These are phyloP conservation scores for Capsicum rhomboideum DNA, from an alignment of 257 asterid species.

Conservation along the genomic window DNA sequence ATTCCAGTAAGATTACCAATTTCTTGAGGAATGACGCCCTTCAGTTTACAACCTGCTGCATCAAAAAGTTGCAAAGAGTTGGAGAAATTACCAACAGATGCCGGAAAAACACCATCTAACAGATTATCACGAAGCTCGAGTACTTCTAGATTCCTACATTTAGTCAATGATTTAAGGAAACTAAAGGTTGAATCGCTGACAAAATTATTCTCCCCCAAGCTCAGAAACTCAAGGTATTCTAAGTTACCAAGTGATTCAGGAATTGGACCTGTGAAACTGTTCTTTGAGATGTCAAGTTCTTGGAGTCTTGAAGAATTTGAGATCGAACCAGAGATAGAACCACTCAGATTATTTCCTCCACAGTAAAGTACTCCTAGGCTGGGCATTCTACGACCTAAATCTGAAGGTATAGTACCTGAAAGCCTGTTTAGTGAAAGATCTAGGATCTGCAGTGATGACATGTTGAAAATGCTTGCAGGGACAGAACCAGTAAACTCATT, in stretches of 20 bases:
- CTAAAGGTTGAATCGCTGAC: background rate
- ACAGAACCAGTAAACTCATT: background rate
- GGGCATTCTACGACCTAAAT: constrained; percentile 9
- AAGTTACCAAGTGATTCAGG: constrained; percentile 15
- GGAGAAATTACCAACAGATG: background rate
- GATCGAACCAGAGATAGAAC: constrained; percentile 12
- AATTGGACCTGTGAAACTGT: constrained; percentile 12
- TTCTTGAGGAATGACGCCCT: background rate
- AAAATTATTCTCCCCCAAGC: background rate
- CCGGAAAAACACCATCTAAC: background rate
- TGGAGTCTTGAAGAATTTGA: constrained; percentile 16
- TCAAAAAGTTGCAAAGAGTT: background rate
- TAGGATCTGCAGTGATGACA: background rate
- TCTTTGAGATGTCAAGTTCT: background rate
- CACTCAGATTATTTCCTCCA: background rate
- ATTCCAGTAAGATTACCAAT: background rate
- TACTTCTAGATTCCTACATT: background rate
- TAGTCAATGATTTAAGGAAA: background rate
- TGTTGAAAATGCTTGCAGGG: constrained; percentile 23
- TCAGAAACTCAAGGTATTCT: background rate
- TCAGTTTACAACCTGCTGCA: background rate
- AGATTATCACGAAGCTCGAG: background rate
- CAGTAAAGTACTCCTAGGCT: background rate
- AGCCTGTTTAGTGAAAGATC: background rate
- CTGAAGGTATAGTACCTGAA: constrained; percentile 12